A percentile compares a stretch with the other conserved stretches of the same genome.
Evolutionary conservation across 345 rosid genomes (phyloP).

Genomic region (Pugionium cornutum): DNA sequence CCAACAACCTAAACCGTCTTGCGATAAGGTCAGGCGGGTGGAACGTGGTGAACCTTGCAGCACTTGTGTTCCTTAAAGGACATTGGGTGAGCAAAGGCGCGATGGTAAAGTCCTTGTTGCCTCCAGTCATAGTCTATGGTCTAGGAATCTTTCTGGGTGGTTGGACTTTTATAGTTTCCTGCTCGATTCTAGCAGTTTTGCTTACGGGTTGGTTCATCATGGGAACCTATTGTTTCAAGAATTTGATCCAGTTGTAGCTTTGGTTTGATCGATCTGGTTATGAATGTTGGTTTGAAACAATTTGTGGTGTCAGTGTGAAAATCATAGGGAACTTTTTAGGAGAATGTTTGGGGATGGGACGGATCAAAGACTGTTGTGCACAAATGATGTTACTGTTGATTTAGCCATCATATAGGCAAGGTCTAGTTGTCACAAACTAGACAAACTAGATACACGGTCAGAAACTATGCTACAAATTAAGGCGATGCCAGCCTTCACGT

Average conservation of each 20-base stretch:
- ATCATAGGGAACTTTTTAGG: no score
- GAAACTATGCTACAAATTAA: no score
- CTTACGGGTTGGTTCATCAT: conserved; percentile 81
- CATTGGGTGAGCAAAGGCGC: conserved; percentile 73
- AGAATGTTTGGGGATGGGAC: no score
- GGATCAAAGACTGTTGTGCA: no score
- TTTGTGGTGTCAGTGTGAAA: no score
- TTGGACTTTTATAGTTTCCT: conserved; percentile 50
- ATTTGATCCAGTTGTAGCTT: conserved; percentile 64
- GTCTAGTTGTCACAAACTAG: no score
- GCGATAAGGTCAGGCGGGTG: conserved; percentile 70
- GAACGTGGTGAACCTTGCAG: conserved; percentile 87
- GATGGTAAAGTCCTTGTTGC: conserved; percentile 55
- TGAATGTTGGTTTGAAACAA: no score
- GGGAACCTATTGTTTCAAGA: conserved; percentile 76
- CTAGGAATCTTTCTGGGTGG: conserved; percentile 71
- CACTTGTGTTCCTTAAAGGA: conserved; percentile 67
- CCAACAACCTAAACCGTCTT: conserved; percentile 82
- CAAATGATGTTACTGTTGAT: no score
- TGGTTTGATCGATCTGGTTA: not conserved
- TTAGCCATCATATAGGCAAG: no score
- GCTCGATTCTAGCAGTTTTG: conserved; percentile 56
- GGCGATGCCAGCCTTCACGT: no score
- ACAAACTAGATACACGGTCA: no score
- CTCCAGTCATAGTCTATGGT: conserved; percentile 50